Evolutionary conservation across 352 stramenopile species (phyloP).

Genomic region (Phytopythium cucurbitacearum): DNA sequence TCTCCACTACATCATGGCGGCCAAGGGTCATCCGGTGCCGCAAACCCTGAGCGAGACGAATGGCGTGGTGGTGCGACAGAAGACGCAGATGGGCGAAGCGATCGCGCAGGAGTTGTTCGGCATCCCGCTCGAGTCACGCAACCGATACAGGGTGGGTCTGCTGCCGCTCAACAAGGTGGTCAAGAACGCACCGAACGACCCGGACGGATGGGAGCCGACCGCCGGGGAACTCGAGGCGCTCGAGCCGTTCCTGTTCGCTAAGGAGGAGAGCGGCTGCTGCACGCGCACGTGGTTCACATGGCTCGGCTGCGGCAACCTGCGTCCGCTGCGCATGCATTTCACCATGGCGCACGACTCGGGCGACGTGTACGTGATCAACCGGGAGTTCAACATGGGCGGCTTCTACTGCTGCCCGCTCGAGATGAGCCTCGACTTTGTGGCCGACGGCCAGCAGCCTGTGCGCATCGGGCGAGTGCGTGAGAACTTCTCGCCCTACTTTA

Average conservation of each 20-base stretch:
- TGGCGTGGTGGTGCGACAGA: constrained; percentile 50
- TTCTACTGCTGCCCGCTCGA: constrained; percentile 34
- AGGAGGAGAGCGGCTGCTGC: constrained; percentile 34
- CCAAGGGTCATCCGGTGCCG: constrained; percentile 11
- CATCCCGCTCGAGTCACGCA: constrained; percentile 44
- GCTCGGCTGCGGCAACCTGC: constrained; percentile 31
- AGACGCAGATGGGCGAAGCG: constrained; percentile 40
- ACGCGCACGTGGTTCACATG: constrained; percentile 28
- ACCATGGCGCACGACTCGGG: constrained; percentile 25
- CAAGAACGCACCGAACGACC: constrained; percentile 41
- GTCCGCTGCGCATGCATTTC: constrained; percentile 44
- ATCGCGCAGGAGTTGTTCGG: constrained; percentile 32
- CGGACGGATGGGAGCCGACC: constrained; percentile 40
- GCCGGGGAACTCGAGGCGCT: constrained; percentile 39
- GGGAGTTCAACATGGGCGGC: constrained; percentile 29
- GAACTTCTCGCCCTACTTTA: constrained; percentile 51
- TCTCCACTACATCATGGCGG: no score
- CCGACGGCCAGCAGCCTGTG: constrained; percentile 8
- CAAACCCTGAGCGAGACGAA: constrained; percentile 28
- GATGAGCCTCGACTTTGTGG: constrained; percentile 32
- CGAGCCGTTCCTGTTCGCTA: constrained; percentile 40
- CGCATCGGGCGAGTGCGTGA: constrained; percentile 46
- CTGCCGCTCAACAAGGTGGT: constrained; percentile 44
- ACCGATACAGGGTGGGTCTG: constrained; percentile 52
- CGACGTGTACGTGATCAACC: constrained; percentile 49